Evolutionary conservation across 148 eudicot genomes (phyloP).

Genomic region (Chenopodium quinoa): DNA sequence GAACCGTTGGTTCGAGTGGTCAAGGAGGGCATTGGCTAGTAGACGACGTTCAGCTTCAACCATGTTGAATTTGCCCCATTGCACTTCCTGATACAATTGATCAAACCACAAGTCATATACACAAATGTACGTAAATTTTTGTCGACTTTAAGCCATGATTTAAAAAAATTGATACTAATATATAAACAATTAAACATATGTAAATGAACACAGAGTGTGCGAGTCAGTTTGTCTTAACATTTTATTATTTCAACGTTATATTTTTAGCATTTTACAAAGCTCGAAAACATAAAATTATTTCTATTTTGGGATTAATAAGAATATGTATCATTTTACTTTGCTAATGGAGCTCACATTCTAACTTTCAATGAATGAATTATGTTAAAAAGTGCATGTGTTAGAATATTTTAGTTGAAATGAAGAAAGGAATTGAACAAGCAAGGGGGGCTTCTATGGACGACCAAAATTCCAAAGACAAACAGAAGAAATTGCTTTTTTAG

Average conservation of each 20-base stretch:
- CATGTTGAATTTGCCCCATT: constrained; percentile 56
- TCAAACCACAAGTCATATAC: background rate
- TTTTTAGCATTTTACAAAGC: too few relatives aligned
- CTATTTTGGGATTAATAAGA: too few relatives aligned
- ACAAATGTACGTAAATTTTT: too few relatives aligned
- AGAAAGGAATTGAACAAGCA: constrained; percentile 27
- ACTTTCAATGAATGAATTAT: background rate
- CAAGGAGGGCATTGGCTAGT: constrained; percentile 70
- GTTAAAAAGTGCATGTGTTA: constrained; percentile 1
- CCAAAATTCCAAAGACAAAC: constrained; percentile 9
- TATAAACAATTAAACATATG: too few relatives aligned
- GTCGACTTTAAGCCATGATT: too few relatives aligned
- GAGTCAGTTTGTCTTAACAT: too few relatives aligned
- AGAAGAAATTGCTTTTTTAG: constrained; percentile 5
- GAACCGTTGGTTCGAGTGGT: constrained; percentile 59
- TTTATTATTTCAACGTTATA: too few relatives aligned
- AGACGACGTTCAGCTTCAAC: constrained; percentile 70
- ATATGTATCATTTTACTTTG: background rate
- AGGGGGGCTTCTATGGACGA: background rate
- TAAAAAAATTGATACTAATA: too few relatives aligned
- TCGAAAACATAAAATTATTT: too few relatives aligned
- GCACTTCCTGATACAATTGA: constrained; percentile 8
- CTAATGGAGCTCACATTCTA: constrained; percentile 4
- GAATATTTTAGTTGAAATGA: constrained; percentile 19
- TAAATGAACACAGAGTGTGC: too few relatives aligned